Evolutionary conservation across 345 rosid genomes (phyloP).

Genomic region (Citrus maxima): DNA sequence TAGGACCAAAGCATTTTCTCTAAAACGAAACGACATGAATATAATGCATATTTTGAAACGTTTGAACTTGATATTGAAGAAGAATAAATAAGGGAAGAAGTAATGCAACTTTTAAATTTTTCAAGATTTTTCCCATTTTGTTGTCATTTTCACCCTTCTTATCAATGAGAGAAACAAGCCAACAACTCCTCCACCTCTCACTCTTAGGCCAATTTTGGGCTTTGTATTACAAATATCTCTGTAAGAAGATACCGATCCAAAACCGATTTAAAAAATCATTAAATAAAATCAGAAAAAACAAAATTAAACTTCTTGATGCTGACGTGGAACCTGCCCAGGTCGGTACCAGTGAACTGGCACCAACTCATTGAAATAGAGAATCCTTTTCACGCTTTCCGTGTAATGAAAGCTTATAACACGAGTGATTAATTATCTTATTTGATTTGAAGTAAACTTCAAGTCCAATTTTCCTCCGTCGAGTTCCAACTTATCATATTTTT

Average conservation of each 20-base stretch:
- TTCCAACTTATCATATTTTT: too few relatives aligned
- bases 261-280: background rate
- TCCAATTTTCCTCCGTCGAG: background rate
- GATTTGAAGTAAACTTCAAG: background rate
- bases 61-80: too few relatives aligned
- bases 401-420: background rate
- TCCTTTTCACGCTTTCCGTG: background rate
- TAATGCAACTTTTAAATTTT: too few relatives aligned
- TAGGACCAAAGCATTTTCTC: background rate
- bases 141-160: background rate
- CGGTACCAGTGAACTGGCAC: background rate
- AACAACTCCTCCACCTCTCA: background rate
- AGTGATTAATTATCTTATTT: background rate
- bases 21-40: background rate
- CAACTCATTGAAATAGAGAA: background rate
- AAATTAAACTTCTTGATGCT: background rate
- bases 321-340: background rate
- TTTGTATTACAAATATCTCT: background rate
- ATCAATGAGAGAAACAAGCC: background rate
- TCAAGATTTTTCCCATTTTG: background rate
- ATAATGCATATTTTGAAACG: background rate
- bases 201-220: background rate
- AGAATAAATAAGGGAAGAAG: too few relatives aligned
- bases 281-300: background rate
- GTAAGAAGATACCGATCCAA: background rate